A percentile compares a stretch with the other conserved stretches of the same genome.
Conservation (phyloP, 1,284 basidiomycete species). For the Cutaneotrichosporon sp. region DNA sequence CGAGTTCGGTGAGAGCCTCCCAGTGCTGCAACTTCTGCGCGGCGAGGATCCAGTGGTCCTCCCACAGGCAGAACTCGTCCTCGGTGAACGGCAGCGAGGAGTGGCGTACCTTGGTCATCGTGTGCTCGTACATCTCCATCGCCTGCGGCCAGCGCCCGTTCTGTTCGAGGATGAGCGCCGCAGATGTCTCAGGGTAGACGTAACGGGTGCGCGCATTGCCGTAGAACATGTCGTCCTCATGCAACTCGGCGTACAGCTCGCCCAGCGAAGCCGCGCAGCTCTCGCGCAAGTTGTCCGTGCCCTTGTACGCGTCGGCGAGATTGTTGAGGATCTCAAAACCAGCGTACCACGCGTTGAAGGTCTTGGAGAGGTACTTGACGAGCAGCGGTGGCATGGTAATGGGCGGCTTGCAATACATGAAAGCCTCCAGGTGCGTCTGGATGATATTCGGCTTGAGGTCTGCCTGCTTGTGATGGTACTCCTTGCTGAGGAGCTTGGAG, state of each 20-base stretch:
- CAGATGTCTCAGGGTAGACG: slow-evolving; percentile 86
- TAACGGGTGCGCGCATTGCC: slow-evolving; percentile 90
- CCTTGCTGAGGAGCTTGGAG: slow-evolving; percentile 86
- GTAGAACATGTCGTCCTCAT: slow-evolving; percentile 97
- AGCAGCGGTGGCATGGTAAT: slow-evolving; percentile 91
- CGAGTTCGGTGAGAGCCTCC: slow-evolving; percentile 93
- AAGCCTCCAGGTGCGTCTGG: slow-evolving; percentile 82
- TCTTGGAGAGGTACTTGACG: slow-evolving; percentile 94
- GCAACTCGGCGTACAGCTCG: slow-evolving; percentile 92
- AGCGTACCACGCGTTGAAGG: slow-evolving; percentile 92
- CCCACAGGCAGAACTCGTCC: slow-evolving; percentile 96
- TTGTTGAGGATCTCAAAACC: slow-evolving; percentile 84
- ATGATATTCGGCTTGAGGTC: slow-evolving; percentile 93
- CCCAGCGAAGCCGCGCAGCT: slow-evolving; percentile 86
- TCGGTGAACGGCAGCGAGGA: slow-evolving; percentile 89
- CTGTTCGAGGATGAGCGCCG: slow-evolving; percentile 91
- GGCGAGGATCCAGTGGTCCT: slow-evolving; percentile 97
- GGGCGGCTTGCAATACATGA: slow-evolving; percentile 79
- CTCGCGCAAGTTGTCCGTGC: slow-evolving; percentile 83
- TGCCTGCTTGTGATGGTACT: slow-evolving; percentile 86
- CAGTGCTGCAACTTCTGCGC: slow-evolving; percentile 97
- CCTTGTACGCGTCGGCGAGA: slow-evolving; percentile 66
- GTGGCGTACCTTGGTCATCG: slow-evolving; percentile 80
- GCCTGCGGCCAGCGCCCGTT: slow-evolving; percentile 97
- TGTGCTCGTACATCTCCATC: slow-evolving; percentile 82